Evolutionary conservation across 176 grass and related monocot species (phyloP), one percentile per base, ranked within the genome.

Genomic region (Lolium multiflorum): DNA sequence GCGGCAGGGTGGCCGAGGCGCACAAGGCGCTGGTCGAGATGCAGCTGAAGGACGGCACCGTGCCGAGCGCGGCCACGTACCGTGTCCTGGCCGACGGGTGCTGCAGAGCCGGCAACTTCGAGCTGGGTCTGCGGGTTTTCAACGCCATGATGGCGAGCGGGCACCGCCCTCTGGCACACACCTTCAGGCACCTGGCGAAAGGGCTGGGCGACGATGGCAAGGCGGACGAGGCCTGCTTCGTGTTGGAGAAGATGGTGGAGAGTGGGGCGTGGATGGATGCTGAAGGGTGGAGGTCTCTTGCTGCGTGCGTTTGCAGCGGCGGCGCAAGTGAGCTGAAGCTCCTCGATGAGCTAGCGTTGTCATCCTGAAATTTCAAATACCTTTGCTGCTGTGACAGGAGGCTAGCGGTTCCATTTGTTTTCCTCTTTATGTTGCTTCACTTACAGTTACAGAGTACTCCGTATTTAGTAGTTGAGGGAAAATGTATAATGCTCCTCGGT

Each of bases 1-100:
- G 65, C 22, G 88, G 88, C 47, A 92, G 58, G 82, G 88, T 76
- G n/a, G 80, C 9, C 7, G 88, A 94, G 49, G 94, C 92, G 57
- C 91, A 92, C 79, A 84, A 68, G 84, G 88, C 85, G 46, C 74
- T 97, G 48, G 81, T 92, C 6, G 92, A 94, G 50, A 97, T 94
- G 94, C 92, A 97, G 92, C 71, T 92, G 9, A 97, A 94, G 64
- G 92, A 94, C 75, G 92, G 80, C 9, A 22, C 39, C 0, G 16
- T 18, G 46, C 91, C 92, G 7, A 87, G 88, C 65, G 94, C 94
- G 0, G 88, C 92, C 7, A 92, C 89, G 4, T 95, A 76, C 60
- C 93, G 78, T 59, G 78, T 69, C 74, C 91, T 82, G 82, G 82
- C 93, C 16, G 94, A 91, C 71, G 94, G 92, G 41, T 97, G 92